A percentile compares a stretch with the other conserved stretches of the same genome.
phyloP scores from a whole-genome alignment of 2,329 filamentous ascomycete genomes.

The Arthrobotrys sphaeroides region DNA sequence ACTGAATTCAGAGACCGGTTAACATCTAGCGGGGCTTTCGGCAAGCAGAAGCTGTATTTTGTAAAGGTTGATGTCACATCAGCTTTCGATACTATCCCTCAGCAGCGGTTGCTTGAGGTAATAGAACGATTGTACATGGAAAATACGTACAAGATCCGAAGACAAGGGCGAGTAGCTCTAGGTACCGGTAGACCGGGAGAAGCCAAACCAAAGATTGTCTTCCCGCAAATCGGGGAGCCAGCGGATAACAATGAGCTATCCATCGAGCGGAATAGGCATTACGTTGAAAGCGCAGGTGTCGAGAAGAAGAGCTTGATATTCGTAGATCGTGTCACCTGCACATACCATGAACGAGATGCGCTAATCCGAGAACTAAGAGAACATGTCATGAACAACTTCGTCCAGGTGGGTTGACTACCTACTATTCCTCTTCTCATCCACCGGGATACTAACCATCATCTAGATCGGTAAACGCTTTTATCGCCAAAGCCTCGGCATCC shows the following conservation, averaged over 20 bases:
- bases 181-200: slow-evolving; percentile 64
- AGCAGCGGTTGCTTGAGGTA: slow-evolving; percentile 75
- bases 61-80: slow-evolving; percentile 91
- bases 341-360: slow-evolving; percentile 67
- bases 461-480: slow-evolving; percentile 84
- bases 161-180: slow-evolving; percentile 60
- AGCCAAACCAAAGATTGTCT: slow-evolving; percentile 54
- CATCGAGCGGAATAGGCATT: slow-evolving; percentile 58
- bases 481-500: slow-evolving; percentile 86
- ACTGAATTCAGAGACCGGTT: slow-evolving; percentile 72
- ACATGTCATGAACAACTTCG: slow-evolving; percentile 84
- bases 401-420: slow-evolving; percentile 66
- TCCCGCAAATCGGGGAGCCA: slow-evolving; percentile 38
- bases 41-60: slow-evolving; percentile 73
- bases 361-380: slow-evolving; percentile 77
- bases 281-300: slow-evolving; percentile 56
- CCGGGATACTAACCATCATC: not conserved
- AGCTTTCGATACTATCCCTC: slow-evolving; percentile 95
- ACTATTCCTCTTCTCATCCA: too few relatives aligned
- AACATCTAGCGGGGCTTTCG: slow-evolving; percentile 58
- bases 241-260: slow-evolving; percentile 54
- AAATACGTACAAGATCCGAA: slow-evolving; percentile 73
- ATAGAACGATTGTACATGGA: slow-evolving; percentile 63
- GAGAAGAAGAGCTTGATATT: slow-evolving; percentile 77
- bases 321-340: slow-evolving; percentile 73